Base-by-base conservation (phyloP, 164 flowering plant species). In the Santalum album region DNA sequence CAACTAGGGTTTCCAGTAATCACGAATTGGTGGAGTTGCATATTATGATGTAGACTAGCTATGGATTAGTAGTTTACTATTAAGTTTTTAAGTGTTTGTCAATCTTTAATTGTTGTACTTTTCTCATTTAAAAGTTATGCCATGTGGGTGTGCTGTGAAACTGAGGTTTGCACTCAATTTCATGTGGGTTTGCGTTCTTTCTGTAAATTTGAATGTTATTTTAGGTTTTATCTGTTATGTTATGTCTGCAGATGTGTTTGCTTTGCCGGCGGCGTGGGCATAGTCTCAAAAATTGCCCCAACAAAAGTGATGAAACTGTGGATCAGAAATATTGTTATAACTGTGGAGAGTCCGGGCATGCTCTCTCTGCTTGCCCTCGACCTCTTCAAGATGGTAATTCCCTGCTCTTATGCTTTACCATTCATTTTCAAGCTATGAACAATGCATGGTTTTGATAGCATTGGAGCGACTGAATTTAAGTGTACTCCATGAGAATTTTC, bases 251-350 rank as follows among this genome's bases (percentile, higher is more conserved):
- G 98, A 86, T 79, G 57, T 92, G 98, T 73, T 84, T 92, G 77
- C 70, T 62, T 27, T 92, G 99, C 58, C 76, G 99, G 40, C 77
- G 50, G 9, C 83, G 86, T 1, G 99, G 99, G 56, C 99, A 92
- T 59, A 79, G 82, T 64, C 72, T 89, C 35, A 88, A 84, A 78
- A 80, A 80, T 50, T 92, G 98, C 42, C 95, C 90, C 12, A 68
- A 80, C 63, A 78, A 84, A 60, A 62, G 49, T n/a, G 88, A 76
- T 1, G 80, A 67, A 20, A 58, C 58, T n/a, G 25, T 36, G 21
- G 84, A 75, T 17, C 71, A 68, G 40, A 88, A 83, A 66, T 60
- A 72, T 52, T 92, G 99, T 60, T 92, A 89, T 56, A 92, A 92
- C 55, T 92, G 99, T 56, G 99, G 96, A 26, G 79, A 73, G 53